These are phyloP conservation scores for Fusarium continuum DNA, from an alignment of 2,329 filamentous ascomycete species.

Conservation along the genomic window DNA sequence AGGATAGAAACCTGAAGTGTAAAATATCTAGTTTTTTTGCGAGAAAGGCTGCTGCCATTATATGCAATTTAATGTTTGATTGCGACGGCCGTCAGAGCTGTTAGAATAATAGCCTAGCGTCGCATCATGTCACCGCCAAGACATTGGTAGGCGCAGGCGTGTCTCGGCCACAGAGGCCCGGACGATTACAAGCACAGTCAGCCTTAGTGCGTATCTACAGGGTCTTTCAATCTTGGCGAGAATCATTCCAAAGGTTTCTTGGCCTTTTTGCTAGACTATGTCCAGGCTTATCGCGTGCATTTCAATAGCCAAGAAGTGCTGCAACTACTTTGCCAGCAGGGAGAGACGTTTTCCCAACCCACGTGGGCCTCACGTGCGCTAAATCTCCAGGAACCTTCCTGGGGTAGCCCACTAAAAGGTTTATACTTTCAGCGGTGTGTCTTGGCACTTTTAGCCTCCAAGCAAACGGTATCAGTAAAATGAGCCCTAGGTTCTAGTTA, in stretches of 20 bases:
- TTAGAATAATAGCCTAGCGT: not conserved
- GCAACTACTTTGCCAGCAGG: not conserved
- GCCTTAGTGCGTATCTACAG: not conserved
- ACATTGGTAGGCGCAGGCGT: not conserved
- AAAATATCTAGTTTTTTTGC: not conserved
- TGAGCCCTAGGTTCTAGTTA: not conserved
- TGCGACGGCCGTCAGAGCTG: not conserved
- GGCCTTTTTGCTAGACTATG: not conserved
- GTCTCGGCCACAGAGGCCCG: not conserved
- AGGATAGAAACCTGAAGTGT: too few relatives aligned
- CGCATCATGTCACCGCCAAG: conserved; percentile 26
- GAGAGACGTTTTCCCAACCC: not conserved
- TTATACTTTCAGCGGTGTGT: not conserved
- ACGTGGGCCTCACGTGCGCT: not conserved
- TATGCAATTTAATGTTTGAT: not conserved
- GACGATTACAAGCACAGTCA: not conserved
- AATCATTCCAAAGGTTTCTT: not conserved
- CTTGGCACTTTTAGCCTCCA: not conserved
- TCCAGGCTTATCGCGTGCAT: not conserved
- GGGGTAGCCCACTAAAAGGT: not conserved
- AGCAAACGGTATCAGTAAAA: not conserved
- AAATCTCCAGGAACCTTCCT: not conserved
- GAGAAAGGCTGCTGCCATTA: too few relatives aligned
- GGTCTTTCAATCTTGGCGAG: not conserved
- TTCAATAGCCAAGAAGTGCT: not conserved